Percentiles rank a stretch among this genome's conserved stretches.
Evolutionary conservation across 2,329 filamentous ascomycete genomes (phyloP).

Genomic region (Akanthomyces dipterigenus): DNA sequence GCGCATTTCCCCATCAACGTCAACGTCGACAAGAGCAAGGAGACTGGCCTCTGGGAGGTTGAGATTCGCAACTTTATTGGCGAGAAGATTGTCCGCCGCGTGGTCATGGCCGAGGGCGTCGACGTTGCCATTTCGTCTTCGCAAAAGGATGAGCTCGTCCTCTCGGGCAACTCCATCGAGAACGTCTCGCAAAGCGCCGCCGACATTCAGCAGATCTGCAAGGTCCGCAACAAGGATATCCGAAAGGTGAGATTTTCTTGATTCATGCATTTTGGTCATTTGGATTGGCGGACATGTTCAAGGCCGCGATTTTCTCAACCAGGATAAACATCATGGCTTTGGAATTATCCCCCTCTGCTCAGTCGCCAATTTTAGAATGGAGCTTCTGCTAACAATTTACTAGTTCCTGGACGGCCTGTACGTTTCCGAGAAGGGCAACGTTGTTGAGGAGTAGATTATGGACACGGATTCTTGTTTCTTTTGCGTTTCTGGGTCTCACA

Average conservation of each 20-base stretch:
- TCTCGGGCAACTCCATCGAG: slow-evolving; percentile 93
- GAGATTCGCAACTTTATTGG: slow-evolving; percentile 99
- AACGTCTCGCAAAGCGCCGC: slow-evolving; percentile 95
- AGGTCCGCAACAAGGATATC: slow-evolving; percentile 99
- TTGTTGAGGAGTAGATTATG: slow-evolving; percentile 60
- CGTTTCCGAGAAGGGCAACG: slow-evolving; percentile 97
- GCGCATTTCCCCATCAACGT: slow-evolving; percentile 99
- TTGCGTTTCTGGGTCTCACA: slow-evolving; percentile 54
- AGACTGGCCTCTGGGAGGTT: slow-evolving; percentile 82
- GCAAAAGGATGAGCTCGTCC: slow-evolving; percentile 96
- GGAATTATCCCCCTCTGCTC: too few species aligned
- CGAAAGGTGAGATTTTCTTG: slow-evolving; percentile 69
- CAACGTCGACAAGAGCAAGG: slow-evolving; percentile 93
- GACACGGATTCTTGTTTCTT: slow-evolving; percentile 40
- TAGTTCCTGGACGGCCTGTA: slow-evolving; percentile 99
- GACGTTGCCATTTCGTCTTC: slow-evolving; percentile 82
- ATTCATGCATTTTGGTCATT: neutral
- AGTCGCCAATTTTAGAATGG: neutral
- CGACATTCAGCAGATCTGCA: slow-evolving; percentile 99
- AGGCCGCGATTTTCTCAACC: neutral
- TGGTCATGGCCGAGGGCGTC: slow-evolving; percentile 84
- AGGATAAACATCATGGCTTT: too few species aligned
- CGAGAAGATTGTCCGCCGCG: slow-evolving; percentile 96
- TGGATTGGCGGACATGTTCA: too few species aligned
- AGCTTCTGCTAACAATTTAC: slow-evolving; percentile 19